Evolutionary conservation across 345 rosid genomes (phyloP).

Genomic region (Hevea brasiliensis): DNA sequence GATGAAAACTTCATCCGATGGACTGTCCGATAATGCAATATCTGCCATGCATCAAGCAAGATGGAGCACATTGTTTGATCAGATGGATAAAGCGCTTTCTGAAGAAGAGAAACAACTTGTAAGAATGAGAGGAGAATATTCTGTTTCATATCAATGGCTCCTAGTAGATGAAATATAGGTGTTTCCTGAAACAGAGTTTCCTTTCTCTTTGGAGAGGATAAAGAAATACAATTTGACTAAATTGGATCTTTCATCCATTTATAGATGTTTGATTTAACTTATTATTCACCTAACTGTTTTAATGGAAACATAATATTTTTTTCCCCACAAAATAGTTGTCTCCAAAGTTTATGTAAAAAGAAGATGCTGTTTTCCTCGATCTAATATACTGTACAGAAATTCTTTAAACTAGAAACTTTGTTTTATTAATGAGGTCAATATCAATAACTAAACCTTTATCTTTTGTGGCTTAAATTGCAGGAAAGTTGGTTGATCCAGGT

Average conservation of each 20-base stretch:
- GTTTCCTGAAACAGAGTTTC: neutral
- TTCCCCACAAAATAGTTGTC: neutral
- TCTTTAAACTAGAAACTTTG: too few species aligned
- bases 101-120: conserved; percentile 89
- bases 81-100: conserved; percentile 64
- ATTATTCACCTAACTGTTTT: neutral
- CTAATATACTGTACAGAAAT: too few species aligned
- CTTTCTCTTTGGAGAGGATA: neutral
- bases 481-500: conserved; percentile 72
- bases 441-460: neutral
- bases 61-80: conserved; percentile 75
- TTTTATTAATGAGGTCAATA: neutral
- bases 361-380: neutral
- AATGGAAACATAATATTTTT: too few species aligned
- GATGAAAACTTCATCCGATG: conserved; percentile 32
- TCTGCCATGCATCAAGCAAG: conserved; percentile 55
- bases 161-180: neutral
- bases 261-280: too few species aligned
- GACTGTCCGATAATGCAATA: conserved; percentile 31
- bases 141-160: neutral
- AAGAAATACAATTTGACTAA: neutral
- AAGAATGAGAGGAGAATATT: conserved; percentile 30
- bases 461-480: conserved; percentile 41
- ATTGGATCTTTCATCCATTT: neutral
- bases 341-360: neutral